phyloP scores from a whole-genome alignment of 192 early-diverging fungal species.

The Gryganskiella cystojenkinii region DNA sequence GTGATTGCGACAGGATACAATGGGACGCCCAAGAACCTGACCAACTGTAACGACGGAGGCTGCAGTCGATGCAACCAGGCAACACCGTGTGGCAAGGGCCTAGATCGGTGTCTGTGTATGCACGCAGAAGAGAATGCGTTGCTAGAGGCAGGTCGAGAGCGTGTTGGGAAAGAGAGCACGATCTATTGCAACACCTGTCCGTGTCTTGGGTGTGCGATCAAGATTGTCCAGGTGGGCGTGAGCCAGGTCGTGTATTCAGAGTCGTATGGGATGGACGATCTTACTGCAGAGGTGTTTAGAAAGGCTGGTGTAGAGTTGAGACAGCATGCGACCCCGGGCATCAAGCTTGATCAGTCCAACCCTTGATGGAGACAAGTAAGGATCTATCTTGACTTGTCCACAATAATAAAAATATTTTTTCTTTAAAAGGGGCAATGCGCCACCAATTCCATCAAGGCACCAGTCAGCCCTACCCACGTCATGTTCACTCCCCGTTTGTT shows the following conservation, averaged over 20 bases:
- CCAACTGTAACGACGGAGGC: conserved; percentile 96
- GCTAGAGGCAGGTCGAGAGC: conserved; percentile 94
- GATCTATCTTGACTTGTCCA: too few relatives aligned
- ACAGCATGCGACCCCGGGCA: conserved; percentile 74
- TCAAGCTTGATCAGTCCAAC: conserved; percentile 37
- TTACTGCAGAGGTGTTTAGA: conserved; percentile 82
- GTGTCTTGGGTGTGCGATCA: conserved; percentile 91
- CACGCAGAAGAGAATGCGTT: conserved; percentile 99
- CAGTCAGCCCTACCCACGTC: too few relatives aligned
- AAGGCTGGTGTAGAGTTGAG: conserved; percentile 86
- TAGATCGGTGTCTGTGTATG: conserved; percentile 95
- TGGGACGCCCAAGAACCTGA: conserved; percentile 91
- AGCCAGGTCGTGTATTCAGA: conserved; percentile 92
- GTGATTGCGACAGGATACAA: conserved; percentile 99
- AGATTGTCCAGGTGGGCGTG: conserved; percentile 95
- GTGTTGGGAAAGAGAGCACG: conserved; percentile 78
- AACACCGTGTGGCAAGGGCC: conserved; percentile 75
- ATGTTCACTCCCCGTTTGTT: too few relatives aligned
- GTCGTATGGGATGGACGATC: conserved; percentile 95
- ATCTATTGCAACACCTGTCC: conserved; percentile 97
- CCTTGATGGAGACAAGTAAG: too few relatives aligned
- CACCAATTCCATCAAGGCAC: too few relatives aligned
- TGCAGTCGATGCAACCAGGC: conserved; percentile 94
- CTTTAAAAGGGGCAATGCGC: too few relatives aligned
- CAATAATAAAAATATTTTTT: too few relatives aligned